Evolutionary conservation across 2,329 filamentous ascomycete genomes (phyloP), one percentile per base, ranked within the genome.

Genomic region (Talaromyces rugulosus): DNA sequence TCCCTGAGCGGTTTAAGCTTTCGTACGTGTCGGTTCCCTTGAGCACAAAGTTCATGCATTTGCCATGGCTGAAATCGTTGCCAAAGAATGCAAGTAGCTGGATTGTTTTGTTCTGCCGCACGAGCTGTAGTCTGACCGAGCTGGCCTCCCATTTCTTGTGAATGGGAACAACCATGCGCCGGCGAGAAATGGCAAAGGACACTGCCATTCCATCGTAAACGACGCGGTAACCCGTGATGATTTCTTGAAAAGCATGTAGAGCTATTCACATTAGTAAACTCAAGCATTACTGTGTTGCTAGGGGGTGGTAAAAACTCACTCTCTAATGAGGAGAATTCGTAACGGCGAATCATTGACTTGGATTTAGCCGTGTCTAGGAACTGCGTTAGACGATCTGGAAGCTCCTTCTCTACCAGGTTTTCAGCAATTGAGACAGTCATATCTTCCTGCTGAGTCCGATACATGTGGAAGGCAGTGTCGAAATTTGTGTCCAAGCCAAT

Each of bases 111-210:
- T 92, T 90, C 66, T 89, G 88, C 66, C 87, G 83, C 40, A 96
- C 86, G 42, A 96, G 82, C 72, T 96, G 92, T 7, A 96, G 81
- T 40, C 93, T 87, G 8, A 91, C 91, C 42, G 83, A 84, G n/a
- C 83, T 86, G 2, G 92, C 90, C 71, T 96, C 92, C 91, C 91
- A 96, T 75, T 95, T 95, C 78, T 96, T 96, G 79, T 96, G 90
- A 66, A 96, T 94, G 0, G 91, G 91, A 16, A 96, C 91, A 12
- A 96, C 91, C 89, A 93, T 95, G 66, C 91, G 86, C 56, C 91
- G 87, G 33, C 92, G 87, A 1, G 92, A 88, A 66, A 96, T 96
- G 62, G 89, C 87, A 74, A 96, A 91, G 0, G 86, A 87, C 7
- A 84, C 81, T 5, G 91, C 91, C 58, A 90, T 76, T 6, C 77